Conservation (phyloP, 2,329 filamentous ascomycete species). For the Talaromyces sp. region DNA sequence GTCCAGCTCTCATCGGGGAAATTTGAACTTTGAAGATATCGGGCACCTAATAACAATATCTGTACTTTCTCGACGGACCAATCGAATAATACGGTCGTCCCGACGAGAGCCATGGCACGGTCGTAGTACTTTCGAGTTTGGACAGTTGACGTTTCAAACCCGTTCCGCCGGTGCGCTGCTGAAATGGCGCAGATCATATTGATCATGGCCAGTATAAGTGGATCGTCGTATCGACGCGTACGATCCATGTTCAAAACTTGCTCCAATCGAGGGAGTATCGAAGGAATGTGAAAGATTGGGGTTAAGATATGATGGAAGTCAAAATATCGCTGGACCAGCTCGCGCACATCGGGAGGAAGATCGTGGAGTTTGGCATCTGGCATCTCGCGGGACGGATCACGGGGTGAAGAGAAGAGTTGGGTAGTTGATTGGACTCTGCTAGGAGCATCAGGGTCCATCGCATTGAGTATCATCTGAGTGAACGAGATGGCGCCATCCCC, state of each 20-base stretch:
- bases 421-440: conserved; percentile 15
- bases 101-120: conserved; percentile 17
- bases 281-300: conserved; percentile 16
- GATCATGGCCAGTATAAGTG: conserved; percentile 14
- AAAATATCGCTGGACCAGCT: conserved; percentile 16
- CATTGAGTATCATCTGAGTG: conserved; percentile 19
- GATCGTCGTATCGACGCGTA: conserved; percentile 9
- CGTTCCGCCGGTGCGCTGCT: conserved; percentile 12
- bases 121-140: conserved; percentile 18
- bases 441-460: conserved; percentile 16
- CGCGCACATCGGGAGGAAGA: conserved; percentile 15
- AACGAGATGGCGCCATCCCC: conserved; percentile 16
- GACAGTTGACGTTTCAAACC: conserved; percentile 12
- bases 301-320: conserved; percentile 19
- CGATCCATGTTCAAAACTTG: conserved; percentile 12
- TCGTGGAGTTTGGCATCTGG: conserved; percentile 18
- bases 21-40: conserved; percentile 18
- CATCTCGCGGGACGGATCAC: conserved; percentile 17
- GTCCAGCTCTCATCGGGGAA: conserved; percentile 20
- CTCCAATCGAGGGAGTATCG: conserved; percentile 14
- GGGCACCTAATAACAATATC: conserved; percentile 15
- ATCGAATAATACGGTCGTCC: conserved; percentile 16
- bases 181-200: conserved; percentile 19
- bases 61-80: conserved; percentile 19
- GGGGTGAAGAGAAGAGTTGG: conserved; percentile 16